phyloP scores from a whole-genome alignment of 2,329 filamentous ascomycete genomes.

The Leptographium procerum region DNA sequence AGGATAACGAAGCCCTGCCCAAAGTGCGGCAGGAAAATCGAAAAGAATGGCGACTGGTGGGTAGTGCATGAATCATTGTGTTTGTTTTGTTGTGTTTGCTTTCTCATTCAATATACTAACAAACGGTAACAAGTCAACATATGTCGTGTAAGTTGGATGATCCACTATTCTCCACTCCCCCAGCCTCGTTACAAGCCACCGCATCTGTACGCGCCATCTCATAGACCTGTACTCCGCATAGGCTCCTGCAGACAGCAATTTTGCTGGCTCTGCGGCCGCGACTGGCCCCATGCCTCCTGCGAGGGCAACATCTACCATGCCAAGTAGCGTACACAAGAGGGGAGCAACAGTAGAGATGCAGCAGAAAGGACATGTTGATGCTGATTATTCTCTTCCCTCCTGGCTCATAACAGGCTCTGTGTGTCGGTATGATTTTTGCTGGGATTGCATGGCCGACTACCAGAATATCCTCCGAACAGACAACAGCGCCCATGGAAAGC shows the following conservation, averaged over 20 bases:
- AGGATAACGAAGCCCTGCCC: background rate
- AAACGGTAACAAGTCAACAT: background rate
- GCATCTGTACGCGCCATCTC: background rate
- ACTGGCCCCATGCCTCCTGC: background rate
- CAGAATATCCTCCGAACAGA: background rate
- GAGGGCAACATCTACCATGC: background rate
- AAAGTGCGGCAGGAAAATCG: background rate
- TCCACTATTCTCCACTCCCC: background rate
- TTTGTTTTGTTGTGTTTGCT: background rate
- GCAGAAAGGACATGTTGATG: background rate
- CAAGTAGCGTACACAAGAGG: background rate
- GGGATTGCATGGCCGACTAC: slow-evolving; percentile 1
- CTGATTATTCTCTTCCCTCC: background rate
- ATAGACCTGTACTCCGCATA: background rate
- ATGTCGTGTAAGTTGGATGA: background rate
- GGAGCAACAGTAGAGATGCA: background rate
- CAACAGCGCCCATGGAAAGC: background rate
- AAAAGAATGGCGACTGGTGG: background rate
- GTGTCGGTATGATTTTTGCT: background rate
- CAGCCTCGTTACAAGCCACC: background rate
- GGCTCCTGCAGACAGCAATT: background rate
- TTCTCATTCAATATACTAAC: background rate
- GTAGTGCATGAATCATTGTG: background rate
- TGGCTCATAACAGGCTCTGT: background rate
- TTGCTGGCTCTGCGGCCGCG: background rate